These are phyloP conservation scores for Urochloa ruziziensis DNA, from an alignment of 176 grass and related monocot species.

Conservation along the genomic window DNA sequence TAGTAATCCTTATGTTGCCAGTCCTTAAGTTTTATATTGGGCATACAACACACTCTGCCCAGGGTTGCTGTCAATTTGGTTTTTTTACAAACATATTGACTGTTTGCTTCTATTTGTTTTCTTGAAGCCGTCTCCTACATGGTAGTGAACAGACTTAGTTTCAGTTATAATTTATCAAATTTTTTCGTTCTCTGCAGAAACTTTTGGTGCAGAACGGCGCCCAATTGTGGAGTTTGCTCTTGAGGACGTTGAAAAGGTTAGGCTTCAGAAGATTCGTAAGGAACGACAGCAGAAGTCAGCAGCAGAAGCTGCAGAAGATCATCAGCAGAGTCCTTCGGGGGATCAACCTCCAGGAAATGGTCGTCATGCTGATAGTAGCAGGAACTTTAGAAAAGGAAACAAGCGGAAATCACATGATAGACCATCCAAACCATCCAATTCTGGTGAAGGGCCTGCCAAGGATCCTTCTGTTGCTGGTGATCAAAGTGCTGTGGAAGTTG, in stretches of 20 bases:
- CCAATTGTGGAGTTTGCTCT: slow-evolving; percentile 92
- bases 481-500: not conserved
- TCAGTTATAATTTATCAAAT: not conserved
- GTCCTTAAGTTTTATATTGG: not conserved
- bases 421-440: slow-evolving; percentile 33
- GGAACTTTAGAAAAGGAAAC: slow-evolving; percentile 47
- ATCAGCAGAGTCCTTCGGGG: slow-evolving; percentile 11
- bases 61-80: not conserved
- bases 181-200: slow-evolving; percentile 48
- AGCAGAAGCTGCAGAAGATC: slow-evolving; percentile 26
- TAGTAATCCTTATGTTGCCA: slow-evolving; percentile 6
- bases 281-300: slow-evolving; percentile 21
- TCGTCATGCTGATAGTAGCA: slow-evolving; percentile 16
- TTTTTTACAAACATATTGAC: not conserved
- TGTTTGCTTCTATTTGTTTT: slow-evolving; percentile 17
- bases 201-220: slow-evolving; percentile 71
- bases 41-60: not conserved
- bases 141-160: not conserved
- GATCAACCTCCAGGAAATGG: slow-evolving; percentile 27
- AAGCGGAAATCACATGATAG: slow-evolving; percentile 17
- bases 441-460: slow-evolving; percentile 11
- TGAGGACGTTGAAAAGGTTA: slow-evolving; percentile 83
- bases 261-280: slow-evolving; percentile 52
- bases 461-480: slow-evolving; percentile 24
- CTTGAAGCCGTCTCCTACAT: not conserved